Evolutionary conservation across 139 green algal genomes (phyloP), one percentile per base, ranked within the genome.

Genomic region (Micractinium conductrix): DNA sequence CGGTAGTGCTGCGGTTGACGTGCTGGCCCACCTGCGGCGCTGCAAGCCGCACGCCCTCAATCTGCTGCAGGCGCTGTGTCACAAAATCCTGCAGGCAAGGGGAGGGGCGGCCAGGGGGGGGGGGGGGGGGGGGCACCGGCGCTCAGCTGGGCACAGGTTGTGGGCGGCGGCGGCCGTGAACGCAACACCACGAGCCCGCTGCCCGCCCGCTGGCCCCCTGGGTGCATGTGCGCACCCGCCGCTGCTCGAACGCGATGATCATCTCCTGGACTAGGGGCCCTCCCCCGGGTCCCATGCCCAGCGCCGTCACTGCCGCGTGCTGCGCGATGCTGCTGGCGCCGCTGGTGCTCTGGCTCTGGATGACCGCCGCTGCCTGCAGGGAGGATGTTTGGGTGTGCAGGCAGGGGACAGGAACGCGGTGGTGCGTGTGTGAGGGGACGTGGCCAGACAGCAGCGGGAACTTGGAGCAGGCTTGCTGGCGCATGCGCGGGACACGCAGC

Each of bases 331-430:
- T 93, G 81, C 67, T 91, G 33, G 93, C 91, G 26, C 89, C 96
- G 30, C 92, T 97, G 40, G 97, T 99, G 85, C 86, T 93, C 87
- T 99, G 96, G 74, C 91, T 95, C 89, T 99, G 96, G 63, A 99
- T 97, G 80, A 91, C 88, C 16, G 91, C 93, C 40, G 91, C 91
- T 12, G 93, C 95, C n/a, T n/a, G n/a, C n/a, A n/a, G n/a, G n/a
- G n/a, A n/a, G n/a, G n/a, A n/a, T n/a, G n/a, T n/a, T n/a, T n/a
- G n/a, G n/a, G n/a, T n/a, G n/a, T n/a, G n/a, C n/a, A n/a, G n/a
- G n/a, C n/a, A n/a, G n/a, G n/a, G n/a, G n/a, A n/a, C n/a, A n/a
- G n/a, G n/a, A n/a, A n/a, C n/a, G n/a, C n/a, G n/a, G n/a, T n/a
- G n/a, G n/a, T n/a, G n/a, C n/a, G n/a, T n/a, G n/a, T n/a, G n/a